Evolutionary conservation across 345 rosid species (phyloP), one percentile per base, ranked within the genome.

Genomic region (Viola odorata): DNA sequence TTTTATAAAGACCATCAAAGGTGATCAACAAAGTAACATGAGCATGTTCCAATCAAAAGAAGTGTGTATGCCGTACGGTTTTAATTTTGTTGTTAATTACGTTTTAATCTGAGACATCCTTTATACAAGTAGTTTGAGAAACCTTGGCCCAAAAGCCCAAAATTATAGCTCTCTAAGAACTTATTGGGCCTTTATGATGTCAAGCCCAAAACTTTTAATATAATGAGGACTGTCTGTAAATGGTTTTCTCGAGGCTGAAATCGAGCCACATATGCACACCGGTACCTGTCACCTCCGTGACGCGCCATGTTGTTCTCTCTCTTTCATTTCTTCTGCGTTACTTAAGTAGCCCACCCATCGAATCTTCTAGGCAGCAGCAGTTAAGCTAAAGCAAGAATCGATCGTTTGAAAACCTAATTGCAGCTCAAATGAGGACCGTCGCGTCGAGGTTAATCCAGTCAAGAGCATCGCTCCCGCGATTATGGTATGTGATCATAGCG

Each of bases 401-500:
- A 64, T 10, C 37, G 12, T 62, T 53, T 40, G 11, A 23, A 9
- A 23, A 32, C 67, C 41, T 16, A 64, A 53, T 7, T 47, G 32
- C 32, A 23, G 32, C n/a, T 58, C 60, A 51, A 64, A 85, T 81
- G 82, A 82, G 39, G 62, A 49, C 76, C 37, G 23, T 72, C 49
- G 76, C 72, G 32, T 71, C 83, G 5, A 82, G 85, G 36, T 68
- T 82, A 73, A 72, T 77, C 65, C 58, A 68, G 41, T 73, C 82
- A 14, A 70, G 65, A 45, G 36, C 77, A 41, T 77, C 83, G n/a
- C 51, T 73, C 13, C 60, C 72, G 14, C 12, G 66, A 60, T 53
- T 74, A 62, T 42, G 56, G 85, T 77, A 71, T 63, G 81, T 65
- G 32, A 23, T 54, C 53, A 2, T 16, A n/a, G n/a, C n/a, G n/a